A percentile compares a stretch with the other conserved stretches of the same genome.
These are phyloP conservation scores for Aspergillus baeticus DNA, from an alignment of 495 filamentous ascomycete genomes.

Conservation along the genomic window DNA sequence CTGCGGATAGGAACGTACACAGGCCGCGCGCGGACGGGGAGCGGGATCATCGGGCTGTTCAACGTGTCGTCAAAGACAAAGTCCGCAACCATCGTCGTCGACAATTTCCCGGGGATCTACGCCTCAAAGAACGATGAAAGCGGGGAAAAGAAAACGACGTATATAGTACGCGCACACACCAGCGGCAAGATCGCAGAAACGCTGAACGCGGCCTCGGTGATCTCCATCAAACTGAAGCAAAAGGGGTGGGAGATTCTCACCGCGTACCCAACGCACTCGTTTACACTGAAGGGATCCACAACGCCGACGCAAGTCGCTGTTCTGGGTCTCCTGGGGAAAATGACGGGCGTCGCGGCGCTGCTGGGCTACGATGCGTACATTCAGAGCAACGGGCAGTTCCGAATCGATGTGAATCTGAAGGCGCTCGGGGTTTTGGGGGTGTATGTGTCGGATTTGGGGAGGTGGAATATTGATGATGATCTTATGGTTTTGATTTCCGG, in stretches of 20 bases:
- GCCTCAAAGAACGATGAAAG: slow-evolving; percentile 12
- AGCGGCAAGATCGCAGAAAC: slow-evolving; percentile 62
- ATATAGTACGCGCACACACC: slow-evolving; percentile 69
- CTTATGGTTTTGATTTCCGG: slow-evolving; percentile 79
- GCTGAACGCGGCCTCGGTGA: slow-evolving; percentile 40
- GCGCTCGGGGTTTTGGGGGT: slow-evolving; percentile 76
- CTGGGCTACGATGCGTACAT: slow-evolving; percentile 54
- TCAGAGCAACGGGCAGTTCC: slow-evolving; percentile 57
- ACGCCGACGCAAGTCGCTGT: slow-evolving; percentile 54
- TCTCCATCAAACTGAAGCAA: slow-evolving; percentile 59
- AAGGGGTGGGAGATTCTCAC: slow-evolving; percentile 81
- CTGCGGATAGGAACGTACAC: slow-evolving; percentile 78
- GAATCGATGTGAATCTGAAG: slow-evolving; percentile 68
- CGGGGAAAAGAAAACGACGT: no score
- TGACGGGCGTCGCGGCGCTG: slow-evolving; percentile 84
- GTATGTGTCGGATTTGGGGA: slow-evolving; percentile 63
- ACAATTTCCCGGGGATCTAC: slow-evolving; percentile 69
- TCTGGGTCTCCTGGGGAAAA: slow-evolving; percentile 83
- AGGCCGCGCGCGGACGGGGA: slow-evolving; percentile 63
- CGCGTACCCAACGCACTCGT: slow-evolving; percentile 61
- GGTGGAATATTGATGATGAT: slow-evolving; percentile 58
- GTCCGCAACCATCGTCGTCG: slow-evolving; percentile 65
- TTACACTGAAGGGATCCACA: slow-evolving; percentile 37
- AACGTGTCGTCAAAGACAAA: slow-evolving; percentile 62
- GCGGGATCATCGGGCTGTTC: slow-evolving; percentile 78